These are phyloP conservation scores for Mortierella sp. DNA, from an alignment of 371 early-diverging fungal genomes.

Conservation along the genomic window DNA sequence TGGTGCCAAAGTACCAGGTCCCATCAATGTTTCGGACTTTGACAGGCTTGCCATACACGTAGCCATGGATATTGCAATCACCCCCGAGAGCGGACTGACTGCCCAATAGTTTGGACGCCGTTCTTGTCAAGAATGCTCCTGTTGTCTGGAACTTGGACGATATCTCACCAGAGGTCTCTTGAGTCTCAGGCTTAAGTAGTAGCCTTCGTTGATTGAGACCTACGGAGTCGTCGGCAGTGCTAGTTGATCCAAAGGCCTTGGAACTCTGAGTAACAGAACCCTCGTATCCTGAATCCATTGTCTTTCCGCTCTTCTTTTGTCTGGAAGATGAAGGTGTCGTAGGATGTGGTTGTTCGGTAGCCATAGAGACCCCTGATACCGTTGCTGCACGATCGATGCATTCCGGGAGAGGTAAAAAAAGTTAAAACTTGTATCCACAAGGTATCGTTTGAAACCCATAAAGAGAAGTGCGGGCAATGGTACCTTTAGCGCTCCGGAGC, in stretches of 20 bases:
- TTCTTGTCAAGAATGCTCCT: slow-evolving; percentile 65
- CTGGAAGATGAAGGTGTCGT: neutral
- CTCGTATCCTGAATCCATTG: neutral
- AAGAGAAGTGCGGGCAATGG: too few relatives aligned
- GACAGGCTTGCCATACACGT: slow-evolving; percentile 55
- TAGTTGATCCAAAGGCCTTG: slow-evolving; percentile 3
- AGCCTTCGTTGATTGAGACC: too few relatives aligned
- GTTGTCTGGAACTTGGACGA: slow-evolving; percentile 56
- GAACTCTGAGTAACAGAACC: neutral
- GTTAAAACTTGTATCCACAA: too few relatives aligned
- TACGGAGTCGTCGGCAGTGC: too few relatives aligned
- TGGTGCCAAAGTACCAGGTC: slow-evolving; percentile 61
- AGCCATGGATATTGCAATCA: slow-evolving; percentile 59
- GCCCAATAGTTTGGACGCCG: slow-evolving; percentile 60
- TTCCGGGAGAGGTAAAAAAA: too few relatives aligned
- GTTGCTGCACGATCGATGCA: too few relatives aligned
- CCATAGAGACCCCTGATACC: too few relatives aligned
- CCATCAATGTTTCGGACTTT: slow-evolving; percentile 62
- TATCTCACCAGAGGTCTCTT: neutral
- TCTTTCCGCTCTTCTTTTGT: slow-evolving; percentile 16
- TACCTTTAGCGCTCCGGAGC: too few relatives aligned
- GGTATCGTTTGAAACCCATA: too few relatives aligned
- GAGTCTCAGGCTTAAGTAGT: too few relatives aligned
- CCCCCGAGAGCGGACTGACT: slow-evolving; percentile 23
- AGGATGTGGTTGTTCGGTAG: too few relatives aligned